phyloP scores from a whole-genome alignment of 208 protist genomes.

The Trypanosoma conorhini region DNA sequence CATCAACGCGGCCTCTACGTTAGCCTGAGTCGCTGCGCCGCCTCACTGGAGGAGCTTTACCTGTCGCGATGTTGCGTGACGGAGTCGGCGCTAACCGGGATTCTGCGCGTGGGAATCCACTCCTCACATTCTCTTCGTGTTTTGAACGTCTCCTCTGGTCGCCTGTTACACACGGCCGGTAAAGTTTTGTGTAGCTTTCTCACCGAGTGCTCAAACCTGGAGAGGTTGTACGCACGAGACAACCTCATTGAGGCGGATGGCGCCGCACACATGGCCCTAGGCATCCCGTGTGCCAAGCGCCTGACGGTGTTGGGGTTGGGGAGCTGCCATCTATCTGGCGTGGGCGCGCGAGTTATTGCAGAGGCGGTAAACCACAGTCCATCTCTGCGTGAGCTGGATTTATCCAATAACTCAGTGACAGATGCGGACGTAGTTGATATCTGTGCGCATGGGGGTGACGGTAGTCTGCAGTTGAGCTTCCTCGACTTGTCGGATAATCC shows the following conservation, averaged over 20 bases:
- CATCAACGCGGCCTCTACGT: conserved; percentile 34
- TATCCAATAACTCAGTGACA: conserved; percentile 65
- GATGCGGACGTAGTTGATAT: conserved; percentile 50
- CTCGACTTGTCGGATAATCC: conserved; percentile 61
- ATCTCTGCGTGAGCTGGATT: conserved; percentile 59
- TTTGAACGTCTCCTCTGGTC: conserved; percentile 51
- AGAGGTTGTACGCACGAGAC: conserved; percentile 44
- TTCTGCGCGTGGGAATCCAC: conserved; percentile 28
- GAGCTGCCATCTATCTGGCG: conserved; percentile 49
- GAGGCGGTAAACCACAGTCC: conserved; percentile 36
- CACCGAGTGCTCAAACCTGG: conserved; percentile 38
- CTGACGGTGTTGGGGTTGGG: conserved; percentile 45
- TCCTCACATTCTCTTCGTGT: conserved; percentile 34
- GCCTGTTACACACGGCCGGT: conserved; percentile 48
- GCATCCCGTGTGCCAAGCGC: conserved; percentile 36
- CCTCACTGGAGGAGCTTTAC: conserved; percentile 47
- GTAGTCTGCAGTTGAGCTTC: conserved; percentile 36
- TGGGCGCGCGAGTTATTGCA: conserved; percentile 47
- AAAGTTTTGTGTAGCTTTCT: conserved; percentile 42
- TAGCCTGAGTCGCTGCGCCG: conserved; percentile 30
- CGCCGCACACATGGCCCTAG: conserved; percentile 43
- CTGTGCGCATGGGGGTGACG: conserved; percentile 37
- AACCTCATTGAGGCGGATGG: conserved; percentile 67
- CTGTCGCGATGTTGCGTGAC: conserved; percentile 36
- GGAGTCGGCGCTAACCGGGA: conserved; percentile 32